These are phyloP conservation scores for Paraconiothyrium brasiliense DNA, from an alignment of 2,329 filamentous ascomycete species.

Conservation along the genomic window DNA sequence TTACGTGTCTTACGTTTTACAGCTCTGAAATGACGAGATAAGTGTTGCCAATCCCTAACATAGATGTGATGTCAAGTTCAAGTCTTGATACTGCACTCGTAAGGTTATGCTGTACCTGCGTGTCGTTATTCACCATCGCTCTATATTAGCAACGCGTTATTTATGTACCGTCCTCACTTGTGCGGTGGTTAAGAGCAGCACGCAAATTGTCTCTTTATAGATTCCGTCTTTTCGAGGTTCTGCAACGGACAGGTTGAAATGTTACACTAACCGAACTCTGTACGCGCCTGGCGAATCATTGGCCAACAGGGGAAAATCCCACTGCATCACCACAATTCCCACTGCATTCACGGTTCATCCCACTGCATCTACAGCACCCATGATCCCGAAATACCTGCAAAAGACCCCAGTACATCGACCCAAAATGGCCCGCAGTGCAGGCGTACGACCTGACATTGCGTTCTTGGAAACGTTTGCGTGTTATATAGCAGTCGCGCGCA, in stretches of 20 bases:
- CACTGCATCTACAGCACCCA: background rate
- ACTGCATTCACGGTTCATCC: background rate
- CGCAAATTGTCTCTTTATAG: background rate
- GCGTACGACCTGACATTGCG: background rate
- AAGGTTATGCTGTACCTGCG: too few relatives aligned
- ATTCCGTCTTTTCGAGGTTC: background rate
- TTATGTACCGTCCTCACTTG: background rate
- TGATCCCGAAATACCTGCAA: background rate
- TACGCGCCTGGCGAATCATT: background rate
- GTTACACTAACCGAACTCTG: background rate
- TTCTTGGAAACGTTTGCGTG: too few relatives aligned
- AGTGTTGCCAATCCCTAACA: background rate
- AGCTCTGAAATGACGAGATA: background rate
- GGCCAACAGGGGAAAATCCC: background rate
- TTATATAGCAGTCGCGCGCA: background rate
- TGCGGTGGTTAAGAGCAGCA: background rate
- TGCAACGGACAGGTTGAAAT: background rate
- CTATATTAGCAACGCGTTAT: background rate
- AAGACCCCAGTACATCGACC: background rate
- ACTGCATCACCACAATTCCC: background rate
- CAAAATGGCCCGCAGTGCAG: background rate
- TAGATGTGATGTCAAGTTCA: background rate
- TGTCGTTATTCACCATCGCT: too few relatives aligned
- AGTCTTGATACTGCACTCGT: background rate
- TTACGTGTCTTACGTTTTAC: background rate